Evolutionary conservation across 1,284 basidiomycete genomes (phyloP).

Genomic region (Cutaneotrichosporon arboriforme): DNA sequence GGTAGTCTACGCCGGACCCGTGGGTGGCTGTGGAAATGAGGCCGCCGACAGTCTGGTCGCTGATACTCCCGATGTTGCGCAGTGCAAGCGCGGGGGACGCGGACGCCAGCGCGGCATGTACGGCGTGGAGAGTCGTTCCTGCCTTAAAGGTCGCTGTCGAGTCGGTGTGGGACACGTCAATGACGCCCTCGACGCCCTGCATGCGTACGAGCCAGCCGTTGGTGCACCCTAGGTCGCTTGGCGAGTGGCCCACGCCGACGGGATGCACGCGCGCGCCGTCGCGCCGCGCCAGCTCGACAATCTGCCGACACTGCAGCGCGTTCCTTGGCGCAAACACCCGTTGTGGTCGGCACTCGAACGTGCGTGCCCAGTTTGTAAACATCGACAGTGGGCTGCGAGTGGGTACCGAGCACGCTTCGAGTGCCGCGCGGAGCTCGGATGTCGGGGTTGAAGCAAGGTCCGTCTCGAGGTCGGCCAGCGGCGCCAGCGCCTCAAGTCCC

Average conservation of each 20-base stretch:
- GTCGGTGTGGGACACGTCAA: conserved; percentile 71
- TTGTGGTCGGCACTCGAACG: conserved; percentile 49
- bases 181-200: conserved; percentile 60
- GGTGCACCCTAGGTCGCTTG: conserved; percentile 85
- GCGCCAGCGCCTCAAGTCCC: background rate
- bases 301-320: conserved; percentile 64
- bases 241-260: conserved; percentile 85
- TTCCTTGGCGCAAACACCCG: conserved; percentile 70
- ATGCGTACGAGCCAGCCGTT: conserved; percentile 75
- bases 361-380: conserved; percentile 55
- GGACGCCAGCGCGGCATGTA: conserved; percentile 62
- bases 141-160: conserved; percentile 58
- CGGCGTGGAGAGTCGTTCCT: conserved; percentile 69
- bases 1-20: conserved; percentile 76
- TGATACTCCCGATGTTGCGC: conserved; percentile 91
- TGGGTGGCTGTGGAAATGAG: conserved; percentile 92
- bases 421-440: conserved; percentile 18
- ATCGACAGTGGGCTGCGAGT: conserved; percentile 23
- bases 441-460: conserved; percentile 9
- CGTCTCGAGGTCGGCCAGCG: background rate
- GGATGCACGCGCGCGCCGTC: conserved; percentile 69
- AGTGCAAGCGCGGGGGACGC: conserved; percentile 66
- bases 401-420: conserved; percentile 32
- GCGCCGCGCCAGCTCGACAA: conserved; percentile 77
- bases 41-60: conserved; percentile 92